These are phyloP conservation scores for Aspergillus fijiensis DNA, from an alignment of 2,329 filamentous ascomycete species.

Conservation along the genomic window DNA sequence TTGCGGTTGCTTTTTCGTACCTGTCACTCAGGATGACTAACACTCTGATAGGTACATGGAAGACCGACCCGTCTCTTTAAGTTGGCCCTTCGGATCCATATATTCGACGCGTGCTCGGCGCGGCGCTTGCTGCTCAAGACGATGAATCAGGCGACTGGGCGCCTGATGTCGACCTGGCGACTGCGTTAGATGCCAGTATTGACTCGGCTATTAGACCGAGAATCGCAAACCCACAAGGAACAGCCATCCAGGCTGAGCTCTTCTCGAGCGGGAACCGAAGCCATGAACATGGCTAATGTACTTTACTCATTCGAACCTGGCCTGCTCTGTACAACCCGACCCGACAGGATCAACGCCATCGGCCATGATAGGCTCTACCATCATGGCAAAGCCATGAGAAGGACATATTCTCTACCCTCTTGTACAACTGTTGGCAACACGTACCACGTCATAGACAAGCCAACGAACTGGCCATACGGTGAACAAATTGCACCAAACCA, in stretches of 20 bases:
- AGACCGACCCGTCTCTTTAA: conserved; percentile 37
- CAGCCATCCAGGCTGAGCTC: background rate
- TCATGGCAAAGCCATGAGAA: background rate
- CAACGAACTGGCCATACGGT: background rate
- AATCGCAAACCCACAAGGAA: background rate
- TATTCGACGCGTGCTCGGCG: background rate
- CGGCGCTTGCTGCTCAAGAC: background rate
- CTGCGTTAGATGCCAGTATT: background rate
- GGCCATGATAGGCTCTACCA: background rate
- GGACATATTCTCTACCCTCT: background rate
- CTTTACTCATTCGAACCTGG: background rate
- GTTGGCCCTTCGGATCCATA: background rate
- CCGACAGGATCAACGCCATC: background rate
- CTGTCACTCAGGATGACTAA: conserved; percentile 12
- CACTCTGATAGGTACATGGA: conserved; percentile 35
- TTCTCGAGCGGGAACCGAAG: background rate
- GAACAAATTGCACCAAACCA: too few species aligned
- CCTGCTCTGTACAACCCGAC: background rate
- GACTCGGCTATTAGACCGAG: too few species aligned
- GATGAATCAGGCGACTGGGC: background rate
- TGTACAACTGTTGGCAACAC: background rate
- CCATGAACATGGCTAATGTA: background rate
- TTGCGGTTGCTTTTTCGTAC: background rate
- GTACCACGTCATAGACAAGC: background rate
- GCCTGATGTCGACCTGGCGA: background rate